Evolutionary conservation across 2,329 filamentous ascomycete species (phyloP).

Genomic region (Septoria linicola): DNA sequence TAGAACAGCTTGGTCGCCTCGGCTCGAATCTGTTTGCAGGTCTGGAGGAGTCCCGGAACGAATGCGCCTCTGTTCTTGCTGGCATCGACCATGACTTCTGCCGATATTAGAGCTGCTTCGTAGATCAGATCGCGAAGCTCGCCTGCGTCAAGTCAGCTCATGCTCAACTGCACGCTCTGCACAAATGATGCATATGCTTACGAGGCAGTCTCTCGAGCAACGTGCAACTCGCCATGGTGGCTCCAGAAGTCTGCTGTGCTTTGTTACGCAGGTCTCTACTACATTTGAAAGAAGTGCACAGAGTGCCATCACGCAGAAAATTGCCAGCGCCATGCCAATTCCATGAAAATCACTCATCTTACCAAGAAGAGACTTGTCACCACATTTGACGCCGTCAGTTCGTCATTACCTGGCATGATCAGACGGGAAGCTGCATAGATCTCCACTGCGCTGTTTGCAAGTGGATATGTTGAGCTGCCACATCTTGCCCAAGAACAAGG

Average conservation of each 20-base stretch:
- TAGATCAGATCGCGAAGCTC: conserved; percentile 16
- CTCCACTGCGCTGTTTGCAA: conserved; percentile 10
- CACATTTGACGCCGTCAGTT: conserved; percentile 1
- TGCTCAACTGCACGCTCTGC: background rate
- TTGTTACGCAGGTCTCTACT: background rate
- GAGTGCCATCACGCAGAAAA: background rate
- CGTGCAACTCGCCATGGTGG: conserved; percentile 10
- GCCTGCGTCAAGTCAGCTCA: conserved; percentile 7
- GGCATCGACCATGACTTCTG: conserved; percentile 4
- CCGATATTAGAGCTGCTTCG: conserved; percentile 3
- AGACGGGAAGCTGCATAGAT: conserved; percentile 8
- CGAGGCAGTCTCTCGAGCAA: conserved; percentile 16
- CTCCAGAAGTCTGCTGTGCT: background rate
- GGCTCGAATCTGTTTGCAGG: conserved; percentile 15
- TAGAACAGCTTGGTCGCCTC: conserved; percentile 16
- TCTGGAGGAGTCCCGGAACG: conserved; percentile 10
- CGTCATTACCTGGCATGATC: conserved; percentile 8
- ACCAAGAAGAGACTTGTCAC: conserved; percentile 8
- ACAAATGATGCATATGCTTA: background rate
- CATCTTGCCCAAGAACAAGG: background rate
- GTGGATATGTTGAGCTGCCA: background rate
- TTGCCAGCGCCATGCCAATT: background rate
- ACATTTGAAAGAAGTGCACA: background rate
- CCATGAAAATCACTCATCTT: conserved; percentile 6
- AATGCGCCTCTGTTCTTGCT: background rate